Evolutionary conservation across 768 basidiomycete genomes (phyloP).

Genomic region (Mycena chlorophos): DNA sequence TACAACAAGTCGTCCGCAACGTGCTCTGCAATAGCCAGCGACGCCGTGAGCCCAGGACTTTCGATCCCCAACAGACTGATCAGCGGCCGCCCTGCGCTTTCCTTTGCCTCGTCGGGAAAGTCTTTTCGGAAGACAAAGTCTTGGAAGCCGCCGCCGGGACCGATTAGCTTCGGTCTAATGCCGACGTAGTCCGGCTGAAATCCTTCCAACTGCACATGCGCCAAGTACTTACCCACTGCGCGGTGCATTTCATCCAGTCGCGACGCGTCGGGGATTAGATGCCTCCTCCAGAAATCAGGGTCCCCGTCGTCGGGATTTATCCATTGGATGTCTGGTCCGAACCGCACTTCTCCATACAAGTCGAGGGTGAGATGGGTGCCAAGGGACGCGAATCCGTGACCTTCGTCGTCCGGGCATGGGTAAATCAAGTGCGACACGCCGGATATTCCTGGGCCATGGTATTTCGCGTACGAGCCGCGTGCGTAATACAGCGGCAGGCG

Average conservation of each 20-base stretch:
- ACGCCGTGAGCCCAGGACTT: conserved; percentile 87
- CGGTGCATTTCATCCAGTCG: conserved; percentile 63
- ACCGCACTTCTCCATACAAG: conserved; percentile 78
- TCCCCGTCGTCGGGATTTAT: conserved; percentile 60
- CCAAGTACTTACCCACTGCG: conserved; percentile 75
- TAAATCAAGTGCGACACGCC: conserved; percentile 80
- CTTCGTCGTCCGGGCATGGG: conserved; percentile 75
- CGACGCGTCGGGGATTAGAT: conserved; percentile 65
- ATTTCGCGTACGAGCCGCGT: conserved; percentile 85
- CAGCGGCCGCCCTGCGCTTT: conserved; percentile 49
- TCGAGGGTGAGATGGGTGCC: conserved; percentile 93
- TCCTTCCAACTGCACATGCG: conserved; percentile 56
- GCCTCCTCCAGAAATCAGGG: conserved; percentile 73
- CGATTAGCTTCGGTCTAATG: conserved; percentile 83
- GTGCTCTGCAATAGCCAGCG: conserved; percentile 82
- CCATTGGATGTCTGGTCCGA: conserved; percentile 94
- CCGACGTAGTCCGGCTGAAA: conserved; percentile 83
- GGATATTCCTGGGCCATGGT: conserved; percentile 74
- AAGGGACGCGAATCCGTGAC: conserved; percentile 75
- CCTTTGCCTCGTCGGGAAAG: conserved; percentile 42
- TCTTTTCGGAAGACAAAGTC: conserved; percentile 80
- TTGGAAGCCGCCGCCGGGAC: conserved; percentile 71
- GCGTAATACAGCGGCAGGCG: conserved; percentile 79
- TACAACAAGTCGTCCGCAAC: conserved; percentile 65
- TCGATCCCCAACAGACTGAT: conserved; percentile 89